phyloP scores from a whole-genome alignment of 805 yeast species.

The Lachancea sp. region DNA sequence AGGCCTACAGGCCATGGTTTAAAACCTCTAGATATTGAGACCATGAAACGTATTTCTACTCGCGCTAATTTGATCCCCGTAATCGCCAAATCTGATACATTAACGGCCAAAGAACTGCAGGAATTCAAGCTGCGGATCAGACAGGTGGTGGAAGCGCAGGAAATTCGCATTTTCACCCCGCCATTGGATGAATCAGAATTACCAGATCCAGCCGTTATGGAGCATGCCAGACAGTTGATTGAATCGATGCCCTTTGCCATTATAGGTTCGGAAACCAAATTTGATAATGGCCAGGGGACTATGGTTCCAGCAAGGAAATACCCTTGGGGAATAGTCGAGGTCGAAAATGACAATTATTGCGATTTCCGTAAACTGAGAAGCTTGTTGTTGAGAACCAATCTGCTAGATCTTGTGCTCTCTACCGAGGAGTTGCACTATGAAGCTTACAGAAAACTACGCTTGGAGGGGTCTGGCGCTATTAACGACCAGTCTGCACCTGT shows the following conservation, averaged over 20 bases:
- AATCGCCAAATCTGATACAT: constrained; percentile 82
- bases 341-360: constrained; percentile 79
- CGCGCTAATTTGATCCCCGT: constrained; percentile 86
- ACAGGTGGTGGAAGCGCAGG: constrained; percentile 76
- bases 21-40: constrained; percentile 80
- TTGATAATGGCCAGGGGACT: constrained; percentile 56
- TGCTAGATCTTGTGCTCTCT: constrained; percentile 72
- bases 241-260: constrained; percentile 85
- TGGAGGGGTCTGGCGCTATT: constrained; percentile 40
- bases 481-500: constrained; percentile 28
- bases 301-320: constrained; percentile 73
- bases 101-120: constrained; percentile 62
- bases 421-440: constrained; percentile 81
- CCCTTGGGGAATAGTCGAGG: constrained; percentile 88
- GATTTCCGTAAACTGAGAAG: constrained; percentile 79
- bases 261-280: constrained; percentile 68
- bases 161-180: constrained; percentile 76
- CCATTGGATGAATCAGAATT: constrained; percentile 48
- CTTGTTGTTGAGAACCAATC: constrained; percentile 70
- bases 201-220: constrained; percentile 62
- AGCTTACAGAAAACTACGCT: constrained; percentile 64
- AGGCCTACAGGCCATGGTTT: constrained; percentile 87
- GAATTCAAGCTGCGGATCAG: constrained; percentile 70
- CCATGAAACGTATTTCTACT: constrained; percentile 74
- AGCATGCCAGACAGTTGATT: constrained; percentile 72